phyloP scores from a whole-genome alignment of 176 grass and related monocot species.

The Bonia amplexicaulis region DNA sequence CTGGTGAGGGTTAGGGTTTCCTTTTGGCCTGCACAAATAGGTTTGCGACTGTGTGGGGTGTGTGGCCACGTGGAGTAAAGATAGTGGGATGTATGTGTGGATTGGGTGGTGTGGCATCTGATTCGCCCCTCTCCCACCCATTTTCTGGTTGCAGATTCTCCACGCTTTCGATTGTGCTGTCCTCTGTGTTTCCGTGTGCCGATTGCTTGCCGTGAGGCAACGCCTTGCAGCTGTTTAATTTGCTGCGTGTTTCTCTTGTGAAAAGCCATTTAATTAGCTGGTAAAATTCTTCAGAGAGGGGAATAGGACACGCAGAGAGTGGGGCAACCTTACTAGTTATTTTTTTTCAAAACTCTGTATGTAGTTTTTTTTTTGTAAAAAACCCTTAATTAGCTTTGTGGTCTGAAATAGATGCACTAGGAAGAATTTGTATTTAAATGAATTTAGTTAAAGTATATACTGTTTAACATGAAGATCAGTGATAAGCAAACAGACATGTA shows the following conservation, averaged over 20 bases:
- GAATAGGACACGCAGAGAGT: neutral
- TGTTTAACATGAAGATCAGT: neutral
- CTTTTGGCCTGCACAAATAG: constrained; percentile 21
- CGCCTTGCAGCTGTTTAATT: neutral
- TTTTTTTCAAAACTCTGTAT: neutral
- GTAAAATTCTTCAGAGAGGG: neutral
- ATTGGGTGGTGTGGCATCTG: constrained; percentile 60
- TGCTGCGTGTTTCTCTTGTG: neutral
- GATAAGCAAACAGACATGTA: neutral
- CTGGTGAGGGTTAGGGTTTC: constrained; percentile 64
- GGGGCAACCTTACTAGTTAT: neutral
- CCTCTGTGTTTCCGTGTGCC: accelerated
- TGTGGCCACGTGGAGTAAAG: constrained; percentile 24
- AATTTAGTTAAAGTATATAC: neutral
- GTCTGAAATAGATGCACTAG: neutral
- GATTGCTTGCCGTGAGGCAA: neutral
- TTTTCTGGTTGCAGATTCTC: constrained; percentile 20
- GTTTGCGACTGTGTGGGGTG: neutral
- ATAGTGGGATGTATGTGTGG: constrained; percentile 34
- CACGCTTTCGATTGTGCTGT: neutral
- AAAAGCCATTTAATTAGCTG: neutral
- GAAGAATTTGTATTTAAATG: neutral
- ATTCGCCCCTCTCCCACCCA: constrained; percentile 50
- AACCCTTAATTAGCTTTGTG: neutral
- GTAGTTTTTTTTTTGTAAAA: neutral